Percentiles rank a stretch among this genome's conserved stretches.
Evolutionary conservation across 1,284 basidiomycete species (phyloP).

Genomic region (Ganoderma lingzhi): DNA sequence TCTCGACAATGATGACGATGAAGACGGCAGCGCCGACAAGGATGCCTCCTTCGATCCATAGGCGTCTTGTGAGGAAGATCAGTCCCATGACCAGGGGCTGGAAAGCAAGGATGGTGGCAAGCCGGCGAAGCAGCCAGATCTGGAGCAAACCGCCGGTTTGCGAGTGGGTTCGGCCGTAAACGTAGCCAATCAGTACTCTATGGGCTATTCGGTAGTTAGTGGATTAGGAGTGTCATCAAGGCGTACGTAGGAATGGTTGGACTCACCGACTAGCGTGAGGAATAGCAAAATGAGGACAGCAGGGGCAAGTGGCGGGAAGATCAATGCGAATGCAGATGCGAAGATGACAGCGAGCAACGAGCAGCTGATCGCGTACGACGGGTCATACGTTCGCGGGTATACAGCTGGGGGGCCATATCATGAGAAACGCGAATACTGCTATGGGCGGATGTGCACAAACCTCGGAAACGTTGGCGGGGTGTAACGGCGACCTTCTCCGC

Average conservation of each 20-base stretch:
- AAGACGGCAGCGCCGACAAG: constrained; percentile 62
- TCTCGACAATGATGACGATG: constrained; percentile 65
- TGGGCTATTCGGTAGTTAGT: constrained; percentile 55
- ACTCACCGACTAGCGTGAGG: constrained; percentile 72
- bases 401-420: constrained; percentile 54
- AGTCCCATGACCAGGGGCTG: constrained; percentile 81
- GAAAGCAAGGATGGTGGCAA: constrained; percentile 69
- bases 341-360: constrained; percentile 76
- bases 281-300: constrained; percentile 73
- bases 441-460: constrained; percentile 48
- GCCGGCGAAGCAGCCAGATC: constrained; percentile 76
- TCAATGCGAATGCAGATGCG: constrained; percentile 72
- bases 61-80: constrained; percentile 66
- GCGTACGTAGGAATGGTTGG: not conserved
- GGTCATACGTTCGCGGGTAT: constrained; percentile 76
- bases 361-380: constrained; percentile 69
- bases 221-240: not conserved
- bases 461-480: constrained; percentile 81
- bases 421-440: constrained; percentile 6
- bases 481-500: constrained; percentile 69
- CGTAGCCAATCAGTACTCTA: constrained; percentile 78
- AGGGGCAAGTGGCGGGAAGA: constrained; percentile 81
- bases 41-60: constrained; percentile 78
- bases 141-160: constrained; percentile 77
- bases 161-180: constrained; percentile 73